phyloP scores from a whole-genome alignment of 805 yeast genomes.

The Kodamaea sagamina region DNA sequence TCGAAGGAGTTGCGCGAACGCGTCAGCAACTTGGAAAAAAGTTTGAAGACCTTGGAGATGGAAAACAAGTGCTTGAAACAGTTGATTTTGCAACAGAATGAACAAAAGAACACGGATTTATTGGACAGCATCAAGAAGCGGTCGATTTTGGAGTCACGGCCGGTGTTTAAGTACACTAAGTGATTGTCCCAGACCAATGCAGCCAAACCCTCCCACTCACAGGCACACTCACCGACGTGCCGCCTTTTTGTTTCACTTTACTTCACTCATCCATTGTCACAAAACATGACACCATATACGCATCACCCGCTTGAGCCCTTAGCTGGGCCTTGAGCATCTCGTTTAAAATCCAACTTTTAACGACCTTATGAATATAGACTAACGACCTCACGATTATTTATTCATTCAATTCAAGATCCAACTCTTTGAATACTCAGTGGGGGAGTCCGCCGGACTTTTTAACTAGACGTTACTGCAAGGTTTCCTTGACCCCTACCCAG shows the following conservation, averaged over 20 bases:
- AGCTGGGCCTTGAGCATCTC: slow-evolving; percentile 15
- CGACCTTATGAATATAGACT: slow-evolving; percentile 24
- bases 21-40: slow-evolving; percentile 65
- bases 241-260: slow-evolving; percentile 1
- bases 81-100: slow-evolving; percentile 77
- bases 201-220: too few species aligned
- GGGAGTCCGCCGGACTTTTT: slow-evolving; percentile 6
- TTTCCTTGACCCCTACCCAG: slow-evolving; percentile 11
- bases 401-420: slow-evolving; percentile 19
- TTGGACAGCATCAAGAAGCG: slow-evolving; percentile 31
- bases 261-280: slow-evolving; percentile 6
- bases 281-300: slow-evolving; percentile 13
- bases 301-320: slow-evolving; percentile 13
- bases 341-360: slow-evolving; percentile 43
- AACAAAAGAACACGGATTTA: slow-evolving; percentile 29
- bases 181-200: slow-evolving; percentile 15
- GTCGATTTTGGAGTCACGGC: slow-evolving; percentile 22
- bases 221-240: too few species aligned
- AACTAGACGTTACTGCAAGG: slow-evolving; percentile 10
- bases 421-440: slow-evolving; percentile 18
- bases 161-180: slow-evolving; percentile 34
- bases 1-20: slow-evolving; percentile 71
- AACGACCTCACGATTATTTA: slow-evolving; percentile 17
- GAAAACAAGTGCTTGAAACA: slow-evolving; percentile 85
- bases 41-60: slow-evolving; percentile 85